phyloP scores from a whole-genome alignment of 108 stramenopile species.

The Nitzschia inconspicua region DNA sequence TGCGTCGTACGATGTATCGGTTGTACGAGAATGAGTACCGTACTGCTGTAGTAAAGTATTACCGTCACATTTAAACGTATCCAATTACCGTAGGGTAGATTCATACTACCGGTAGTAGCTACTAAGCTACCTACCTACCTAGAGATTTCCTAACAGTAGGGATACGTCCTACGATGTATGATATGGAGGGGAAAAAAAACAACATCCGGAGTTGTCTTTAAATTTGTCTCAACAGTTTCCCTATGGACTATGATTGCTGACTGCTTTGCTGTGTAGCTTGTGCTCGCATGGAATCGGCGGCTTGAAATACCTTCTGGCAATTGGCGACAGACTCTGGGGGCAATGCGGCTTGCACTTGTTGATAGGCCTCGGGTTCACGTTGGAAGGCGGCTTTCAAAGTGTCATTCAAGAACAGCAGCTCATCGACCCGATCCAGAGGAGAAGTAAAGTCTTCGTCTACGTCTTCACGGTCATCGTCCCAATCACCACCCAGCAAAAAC shows the following conservation, averaged over 20 bases:
- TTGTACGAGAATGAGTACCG: too few species aligned
- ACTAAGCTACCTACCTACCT: too few species aligned
- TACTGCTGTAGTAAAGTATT: too few species aligned
- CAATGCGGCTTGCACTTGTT: slow-evolving; percentile 74
- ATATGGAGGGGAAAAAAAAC: too few species aligned
- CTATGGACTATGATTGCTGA: slow-evolving; percentile 20
- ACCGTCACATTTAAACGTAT: too few species aligned
- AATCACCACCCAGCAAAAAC: slow-evolving; percentile 81
- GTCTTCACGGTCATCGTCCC: slow-evolving; percentile 80
- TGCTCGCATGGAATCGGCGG: slow-evolving; percentile 53
- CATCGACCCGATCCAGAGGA: slow-evolving; percentile 76
- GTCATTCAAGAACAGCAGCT: slow-evolving; percentile 71
- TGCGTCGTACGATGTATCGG: too few species aligned
- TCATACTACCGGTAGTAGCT: too few species aligned
- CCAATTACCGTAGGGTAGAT: too few species aligned
- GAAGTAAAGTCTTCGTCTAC: slow-evolving; percentile 83
- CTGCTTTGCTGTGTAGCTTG: slow-evolving; percentile 37
- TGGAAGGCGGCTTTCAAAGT: slow-evolving; percentile 67
- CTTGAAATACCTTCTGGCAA: slow-evolving; percentile 68
- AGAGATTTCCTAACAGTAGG: too few species aligned
- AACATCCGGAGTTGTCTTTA: too few species aligned
- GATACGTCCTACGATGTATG: too few species aligned
- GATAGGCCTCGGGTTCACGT: slow-evolving; percentile 78
- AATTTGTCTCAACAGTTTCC: too few species aligned
- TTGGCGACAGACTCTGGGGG: slow-evolving; percentile 56